Base-by-base conservation (phyloP, 2,329 filamentous ascomycete genomes). In the Dryadomyces quercivorus region DNA sequence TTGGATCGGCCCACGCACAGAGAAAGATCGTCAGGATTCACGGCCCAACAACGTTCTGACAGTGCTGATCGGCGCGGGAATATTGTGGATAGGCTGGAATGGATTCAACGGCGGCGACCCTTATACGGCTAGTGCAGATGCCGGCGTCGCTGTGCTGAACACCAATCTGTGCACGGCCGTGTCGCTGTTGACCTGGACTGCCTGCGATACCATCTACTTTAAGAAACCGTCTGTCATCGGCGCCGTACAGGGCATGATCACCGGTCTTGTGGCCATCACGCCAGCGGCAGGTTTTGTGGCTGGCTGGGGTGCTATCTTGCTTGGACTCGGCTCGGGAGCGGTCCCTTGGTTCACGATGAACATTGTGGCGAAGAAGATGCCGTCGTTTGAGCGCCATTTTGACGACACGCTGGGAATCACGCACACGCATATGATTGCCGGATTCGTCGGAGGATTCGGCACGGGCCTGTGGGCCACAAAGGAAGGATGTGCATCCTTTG, bases 101-200 rank as follows among this genome's bases (percentile, higher is more conserved):
- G 74, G 74, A 44, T 77, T 76, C 67, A 76, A 76, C 57, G 73
- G 74, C 47, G 73, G 74, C 60, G 74, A 75, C 61, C 74, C 74
- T n/a, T 76, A 76, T 58, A 64, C 72, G 10, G 74, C 74, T 9
- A 72, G 65, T 45, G 69, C 73, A 8, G 73, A 76, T 60, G 73
- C 73, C 5, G 74, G 73, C 55, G 73, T 71, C 7, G 74, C 74
- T 5, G 73, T 76, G 13, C 66, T 77, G 38, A 76, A 77, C 62
- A 77, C 74, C 34, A 76, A 76, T 57, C 64, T 76, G 50, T 70
- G 66, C 59, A 73, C 74, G 8, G 73, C 74, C 22, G 70, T 73
- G 62, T 73, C 70, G 44, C 64, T 74, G 51, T 66, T 77, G 18
- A 64, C 64, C 47, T 77, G 74, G 74, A 75, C 68, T 0, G 26